Evolutionary conservation across 2,329 filamentous ascomycete genomes (phyloP).

Genomic region (Raffaelea ambrosiae): DNA sequence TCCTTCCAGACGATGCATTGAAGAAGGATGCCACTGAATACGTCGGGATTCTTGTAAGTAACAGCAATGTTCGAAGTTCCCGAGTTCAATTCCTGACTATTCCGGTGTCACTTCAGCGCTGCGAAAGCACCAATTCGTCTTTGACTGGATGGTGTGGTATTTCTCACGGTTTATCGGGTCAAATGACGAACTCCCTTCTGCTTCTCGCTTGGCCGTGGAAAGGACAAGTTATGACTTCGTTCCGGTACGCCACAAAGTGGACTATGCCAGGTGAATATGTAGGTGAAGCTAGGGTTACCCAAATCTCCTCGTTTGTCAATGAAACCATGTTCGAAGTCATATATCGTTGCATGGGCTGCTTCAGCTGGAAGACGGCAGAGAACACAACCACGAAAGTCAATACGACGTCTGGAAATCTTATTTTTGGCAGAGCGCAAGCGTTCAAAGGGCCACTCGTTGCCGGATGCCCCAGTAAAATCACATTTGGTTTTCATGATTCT

Average conservation of each 20-base stretch:
- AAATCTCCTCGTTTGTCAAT: conserved; percentile 50
- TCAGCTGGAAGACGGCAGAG: conserved; percentile 43
- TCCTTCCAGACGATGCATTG: conserved; percentile 40
- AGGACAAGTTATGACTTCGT: conserved; percentile 44
- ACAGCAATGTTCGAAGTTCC: background rate
- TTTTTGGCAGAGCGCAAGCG: conserved; percentile 50
- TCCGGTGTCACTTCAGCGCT: conserved; percentile 25
- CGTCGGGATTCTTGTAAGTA: conserved; percentile 47
- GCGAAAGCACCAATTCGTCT: conserved; percentile 32
- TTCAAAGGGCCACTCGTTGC: conserved; percentile 32
- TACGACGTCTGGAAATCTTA: conserved; percentile 33
- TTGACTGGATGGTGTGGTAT: conserved; percentile 50
- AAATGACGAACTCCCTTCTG: conserved; percentile 51
- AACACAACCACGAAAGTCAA: conserved; percentile 28
- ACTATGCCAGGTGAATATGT: conserved; percentile 48
- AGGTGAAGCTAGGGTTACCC: conserved; percentile 49
- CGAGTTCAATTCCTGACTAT: conserved; percentile 7
- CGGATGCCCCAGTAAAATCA: conserved; percentile 32
- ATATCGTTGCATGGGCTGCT: conserved; percentile 55
- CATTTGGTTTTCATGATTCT: conserved; percentile 44
- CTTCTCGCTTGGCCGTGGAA: conserved; percentile 49
- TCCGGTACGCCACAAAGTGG: conserved; percentile 52
- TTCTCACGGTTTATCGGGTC: conserved; percentile 35
- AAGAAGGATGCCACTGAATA: conserved; percentile 44
- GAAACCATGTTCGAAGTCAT: conserved; percentile 51